A percentile compares a stretch with the other conserved stretches of the same genome.
phyloP scores from a whole-genome alignment of 768 basidiomycete genomes.

The Psilocybe sp. region DNA sequence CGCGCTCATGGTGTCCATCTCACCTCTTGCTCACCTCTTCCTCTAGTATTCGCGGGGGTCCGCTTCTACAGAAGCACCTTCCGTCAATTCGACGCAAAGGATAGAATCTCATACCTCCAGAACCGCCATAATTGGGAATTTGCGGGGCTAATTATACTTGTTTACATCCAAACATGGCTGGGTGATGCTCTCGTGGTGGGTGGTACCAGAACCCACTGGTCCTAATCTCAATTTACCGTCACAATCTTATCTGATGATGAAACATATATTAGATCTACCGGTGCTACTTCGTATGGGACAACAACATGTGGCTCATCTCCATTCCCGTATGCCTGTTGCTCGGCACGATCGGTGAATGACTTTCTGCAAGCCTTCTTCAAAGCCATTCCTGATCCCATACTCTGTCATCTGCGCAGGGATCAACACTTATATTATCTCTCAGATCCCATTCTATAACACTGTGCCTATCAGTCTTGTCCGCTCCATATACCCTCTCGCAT shows the following conservation, averaged over 20 bases:
- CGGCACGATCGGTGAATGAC: slow-evolving; percentile 16
- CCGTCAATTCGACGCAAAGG: neutral
- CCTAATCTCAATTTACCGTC: neutral
- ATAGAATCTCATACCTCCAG: slow-evolving; percentile 9
- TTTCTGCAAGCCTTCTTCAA: too few species aligned
- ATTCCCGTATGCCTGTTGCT: slow-evolving; percentile 20
- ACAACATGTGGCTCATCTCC: slow-evolving; percentile 16
- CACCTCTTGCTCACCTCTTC: neutral
- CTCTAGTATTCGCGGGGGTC: slow-evolving; percentile 12
- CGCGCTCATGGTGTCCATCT: neutral
- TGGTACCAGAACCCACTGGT: neutral
- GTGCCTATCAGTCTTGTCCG: slow-evolving; percentile 12
- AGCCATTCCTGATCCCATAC: neutral
- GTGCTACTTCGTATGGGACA: slow-evolving; percentile 27
- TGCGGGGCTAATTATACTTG: slow-evolving; percentile 13
- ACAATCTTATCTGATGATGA: neutral
- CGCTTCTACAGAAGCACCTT: slow-evolving; percentile 18
- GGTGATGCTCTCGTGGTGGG: slow-evolving; percentile 25
- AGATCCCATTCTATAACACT: too few species aligned
- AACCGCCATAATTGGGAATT: slow-evolving; percentile 19
- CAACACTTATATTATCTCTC: slow-evolving; percentile 19
- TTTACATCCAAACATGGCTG: slow-evolving; percentile 21
- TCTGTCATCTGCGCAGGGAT: slow-evolving; percentile 11
- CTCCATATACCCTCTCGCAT: slow-evolving; percentile 23
- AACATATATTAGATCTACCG: slow-evolving; percentile 23